A percentile compares a stretch with the other conserved stretches of the same genome.
Evolutionary conservation across 192 early-diverging fungal species (phyloP).

Genomic region (Linnemannia exigua): DNA sequence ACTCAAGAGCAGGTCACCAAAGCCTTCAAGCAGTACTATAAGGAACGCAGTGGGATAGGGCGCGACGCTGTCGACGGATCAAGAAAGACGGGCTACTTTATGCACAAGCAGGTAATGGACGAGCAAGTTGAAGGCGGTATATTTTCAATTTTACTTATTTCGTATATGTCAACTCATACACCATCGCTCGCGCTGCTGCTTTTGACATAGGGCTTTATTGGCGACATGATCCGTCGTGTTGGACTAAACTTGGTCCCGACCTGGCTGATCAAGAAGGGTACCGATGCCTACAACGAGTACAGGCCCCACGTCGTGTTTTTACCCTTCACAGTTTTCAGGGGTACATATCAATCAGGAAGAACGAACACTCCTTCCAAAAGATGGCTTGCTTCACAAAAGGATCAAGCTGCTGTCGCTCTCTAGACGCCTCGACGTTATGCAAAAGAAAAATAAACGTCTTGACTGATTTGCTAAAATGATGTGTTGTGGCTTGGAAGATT

Average conservation of each 20-base stretch:
- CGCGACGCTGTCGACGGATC: constrained; percentile 4
- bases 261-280: background rate
- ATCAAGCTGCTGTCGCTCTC: background rate
- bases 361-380: constrained; percentile 1
- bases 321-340: background rate
- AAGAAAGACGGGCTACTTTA: background rate
- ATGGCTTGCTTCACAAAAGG: background rate
- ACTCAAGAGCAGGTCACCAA: constrained; percentile 14
- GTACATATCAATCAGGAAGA: background rate
- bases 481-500: background rate
- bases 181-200: no score
- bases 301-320: constrained; percentile 10
- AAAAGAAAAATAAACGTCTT: background rate
- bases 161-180: background rate
- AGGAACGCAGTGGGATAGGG: background rate
- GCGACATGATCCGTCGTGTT: constrained; percentile 2
- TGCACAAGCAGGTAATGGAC: constrained; percentile 18
- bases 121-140: background rate
- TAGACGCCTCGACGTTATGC: background rate
- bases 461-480: background rate
- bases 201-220: background rate
- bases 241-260: constrained; percentile 1
- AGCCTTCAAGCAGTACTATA: constrained; percentile 13
- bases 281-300: constrained; percentile 13
- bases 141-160: background rate